Evolutionary conservation across 768 basidiomycete species (phyloP).

Genomic region (Tricholoma matsutake): DNA sequence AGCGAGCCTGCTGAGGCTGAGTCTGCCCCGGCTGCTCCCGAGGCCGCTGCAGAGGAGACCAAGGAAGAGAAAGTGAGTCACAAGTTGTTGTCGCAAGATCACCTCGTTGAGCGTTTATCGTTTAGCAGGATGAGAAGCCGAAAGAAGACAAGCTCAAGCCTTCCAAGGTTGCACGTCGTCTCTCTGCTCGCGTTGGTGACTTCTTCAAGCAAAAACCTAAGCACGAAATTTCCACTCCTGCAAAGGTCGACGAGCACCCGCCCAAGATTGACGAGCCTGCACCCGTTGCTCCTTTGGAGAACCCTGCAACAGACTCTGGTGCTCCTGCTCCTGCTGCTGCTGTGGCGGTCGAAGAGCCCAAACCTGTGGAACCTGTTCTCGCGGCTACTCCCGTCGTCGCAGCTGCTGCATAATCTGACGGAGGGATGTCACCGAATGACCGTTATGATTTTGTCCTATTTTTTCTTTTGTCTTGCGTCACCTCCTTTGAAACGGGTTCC

Average conservation of each 20-base stretch:
- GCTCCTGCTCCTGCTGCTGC: constrained; percentile 29
- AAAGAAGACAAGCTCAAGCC: constrained; percentile 53
- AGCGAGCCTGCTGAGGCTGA: constrained; percentile 45
- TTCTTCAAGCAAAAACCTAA: constrained; percentile 80
- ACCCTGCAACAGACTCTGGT: constrained; percentile 56
- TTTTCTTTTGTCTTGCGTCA: constrained; percentile 30
- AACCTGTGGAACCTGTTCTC: constrained; percentile 44
- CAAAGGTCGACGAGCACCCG: constrained; percentile 87
- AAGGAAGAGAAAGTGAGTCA: constrained; percentile 61
- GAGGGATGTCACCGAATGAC: constrained; percentile 42
- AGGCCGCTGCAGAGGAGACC: constrained; percentile 39
- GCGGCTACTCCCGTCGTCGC: constrained; percentile 66
- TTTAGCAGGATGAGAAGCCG: constrained; percentile 42
- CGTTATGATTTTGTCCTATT: constrained; percentile 32
- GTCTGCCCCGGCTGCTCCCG: constrained; percentile 27
- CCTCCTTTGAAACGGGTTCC: constrained; percentile 1
- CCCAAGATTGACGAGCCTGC: constrained; percentile 84
- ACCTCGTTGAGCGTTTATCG: background rate
- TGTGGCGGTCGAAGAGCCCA: constrained; percentile 28
- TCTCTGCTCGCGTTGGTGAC: constrained; percentile 79
- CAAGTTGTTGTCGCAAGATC: background rate
- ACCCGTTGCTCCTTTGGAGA: constrained; percentile 81
- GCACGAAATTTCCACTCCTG: constrained; percentile 58
- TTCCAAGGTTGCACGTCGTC: constrained; percentile 72
- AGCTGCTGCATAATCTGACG: constrained; percentile 65